Conservation (phyloP, 331 rosid species). For the Telfairia occidentalis region DNA sequence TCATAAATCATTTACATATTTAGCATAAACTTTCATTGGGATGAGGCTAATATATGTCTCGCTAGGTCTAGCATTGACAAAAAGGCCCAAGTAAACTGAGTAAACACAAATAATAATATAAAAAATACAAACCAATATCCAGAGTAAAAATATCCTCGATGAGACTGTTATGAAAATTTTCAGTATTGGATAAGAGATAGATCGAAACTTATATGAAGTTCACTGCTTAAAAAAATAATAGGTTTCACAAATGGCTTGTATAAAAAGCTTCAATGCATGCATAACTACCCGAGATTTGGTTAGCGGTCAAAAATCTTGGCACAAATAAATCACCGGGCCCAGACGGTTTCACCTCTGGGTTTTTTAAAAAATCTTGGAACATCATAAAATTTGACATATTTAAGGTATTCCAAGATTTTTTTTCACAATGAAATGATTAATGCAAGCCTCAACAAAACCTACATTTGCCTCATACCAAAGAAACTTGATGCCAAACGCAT, state of each 20-base stretch:
- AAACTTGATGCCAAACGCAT: too few species aligned
- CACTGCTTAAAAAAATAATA: neutral
- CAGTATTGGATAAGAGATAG: too few species aligned
- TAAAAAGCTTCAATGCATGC: neutral
- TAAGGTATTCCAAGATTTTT: too few species aligned
- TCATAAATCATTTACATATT: neutral
- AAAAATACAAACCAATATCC: neutral
- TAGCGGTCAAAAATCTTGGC: too few species aligned
- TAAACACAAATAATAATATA: neutral
- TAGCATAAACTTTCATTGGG: neutral
- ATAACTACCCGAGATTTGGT: too few species aligned
- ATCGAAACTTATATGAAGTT: neutral
- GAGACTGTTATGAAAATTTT: neutral
- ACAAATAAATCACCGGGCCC: too few species aligned
- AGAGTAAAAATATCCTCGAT: neutral
- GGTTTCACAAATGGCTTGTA: neutral
- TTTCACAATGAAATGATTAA: too few species aligned
- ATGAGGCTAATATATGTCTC: neutral
- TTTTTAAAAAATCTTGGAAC: too few species aligned
- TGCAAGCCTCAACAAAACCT: too few species aligned
- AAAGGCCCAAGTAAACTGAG: neutral
- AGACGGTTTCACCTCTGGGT: too few species aligned
- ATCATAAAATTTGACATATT: too few species aligned
- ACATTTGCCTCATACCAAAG: too few species aligned
- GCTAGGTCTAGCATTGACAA: neutral